phyloP scores from a whole-genome alignment of 2,329 filamentous ascomycete species.

The Fusarium sp. region DNA sequence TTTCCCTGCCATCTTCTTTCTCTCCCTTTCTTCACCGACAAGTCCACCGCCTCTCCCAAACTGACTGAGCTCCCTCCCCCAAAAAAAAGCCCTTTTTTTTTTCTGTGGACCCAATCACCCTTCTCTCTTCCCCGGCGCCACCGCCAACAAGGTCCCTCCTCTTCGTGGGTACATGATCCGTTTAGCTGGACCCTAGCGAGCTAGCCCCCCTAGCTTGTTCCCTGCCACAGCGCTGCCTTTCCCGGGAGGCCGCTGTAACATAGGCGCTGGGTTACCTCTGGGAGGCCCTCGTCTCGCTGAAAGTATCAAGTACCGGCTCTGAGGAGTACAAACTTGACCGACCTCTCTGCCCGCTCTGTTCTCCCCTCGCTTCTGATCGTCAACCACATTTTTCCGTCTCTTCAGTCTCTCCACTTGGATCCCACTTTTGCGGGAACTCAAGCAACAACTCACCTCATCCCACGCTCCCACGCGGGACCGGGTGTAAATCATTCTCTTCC shows the following conservation, averaged over 20 bases:
- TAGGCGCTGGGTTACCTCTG: slow-evolving; percentile 26
- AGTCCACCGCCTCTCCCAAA: slow-evolving; percentile 34
- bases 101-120: slow-evolving; percentile 14
- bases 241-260: slow-evolving; percentile 34
- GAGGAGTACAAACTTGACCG: slow-evolving; percentile 11
- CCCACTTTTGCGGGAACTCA: slow-evolving; percentile 19
- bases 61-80: slow-evolving; percentile 7
- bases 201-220: slow-evolving; percentile 15
- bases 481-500: slow-evolving; percentile 33
- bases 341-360: neutral
- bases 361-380: slow-evolving; percentile 9
- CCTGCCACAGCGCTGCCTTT: slow-evolving; percentile 10
- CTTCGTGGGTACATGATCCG: neutral
- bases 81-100: slow-evolving; percentile 16
- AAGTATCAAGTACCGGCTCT: slow-evolving; percentile 11
- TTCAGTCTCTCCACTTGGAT: slow-evolving; percentile 29
- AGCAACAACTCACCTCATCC: slow-evolving; percentile 18
- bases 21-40: slow-evolving; percentile 34
- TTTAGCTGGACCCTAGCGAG: slow-evolving; percentile 22
- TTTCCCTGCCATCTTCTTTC: slow-evolving; percentile 14
- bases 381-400: slow-evolving; percentile 1
- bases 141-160: slow-evolving; percentile 23
- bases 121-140: slow-evolving; percentile 32
- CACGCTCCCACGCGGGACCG: slow-evolving; percentile 30
- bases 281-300: slow-evolving; percentile 4